Base-by-base conservation (phyloP, 352 stramenopile species). In the Globisporangium lucens region DNA sequence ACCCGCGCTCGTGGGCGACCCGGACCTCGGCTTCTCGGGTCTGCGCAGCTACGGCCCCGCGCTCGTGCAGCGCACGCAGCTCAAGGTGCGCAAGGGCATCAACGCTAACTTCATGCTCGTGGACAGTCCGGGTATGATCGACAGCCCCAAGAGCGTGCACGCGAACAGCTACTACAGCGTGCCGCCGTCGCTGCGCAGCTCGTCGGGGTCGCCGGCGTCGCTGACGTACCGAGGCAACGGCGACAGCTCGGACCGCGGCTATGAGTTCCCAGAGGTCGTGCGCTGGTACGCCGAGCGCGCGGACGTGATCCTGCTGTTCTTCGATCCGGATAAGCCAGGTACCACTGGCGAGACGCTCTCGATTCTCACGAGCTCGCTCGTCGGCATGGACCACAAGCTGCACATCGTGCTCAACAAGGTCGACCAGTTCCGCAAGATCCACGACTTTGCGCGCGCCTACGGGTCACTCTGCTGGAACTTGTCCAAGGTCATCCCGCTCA, bases 361-460 rank as follows among this genome's bases (percentile, higher is more conserved):
- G 38, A 97, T 99, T 53, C 79, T 99, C 36, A 98, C 98, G 43
- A 98, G 98, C 68, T 98, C 95, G 51, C 85, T 99, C 46, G 83
- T 95, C 17, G 79, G 98, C 20, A 98, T 99, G 96, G 98, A 99
- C 86, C 97, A 99, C 75, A 99, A 99, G 81, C 82, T 99, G 41
- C 94, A 99, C 77, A 99, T 99, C 71, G 96, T 99, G 57, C 85
- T 99, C 35, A 99, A 99, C 85, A 99, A 99, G 77, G 96, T 98
- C 4, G 97, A 99, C 85, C 93, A 98, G 77, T 99, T 99, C 76
- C 79, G 79, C 63, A 98, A 98, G 78, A 99, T 99, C 70, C 98
- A 99, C 78, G 98, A 99, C 83, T 99, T 99, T 82, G 98, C 97
- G 46, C 89, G 98, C 62, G 97, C 98, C 10, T 99, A 99, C 80